Base-by-base conservation (phyloP, 2,329 filamentous ascomycete genomes). In the Epichloe sp. region DNA sequence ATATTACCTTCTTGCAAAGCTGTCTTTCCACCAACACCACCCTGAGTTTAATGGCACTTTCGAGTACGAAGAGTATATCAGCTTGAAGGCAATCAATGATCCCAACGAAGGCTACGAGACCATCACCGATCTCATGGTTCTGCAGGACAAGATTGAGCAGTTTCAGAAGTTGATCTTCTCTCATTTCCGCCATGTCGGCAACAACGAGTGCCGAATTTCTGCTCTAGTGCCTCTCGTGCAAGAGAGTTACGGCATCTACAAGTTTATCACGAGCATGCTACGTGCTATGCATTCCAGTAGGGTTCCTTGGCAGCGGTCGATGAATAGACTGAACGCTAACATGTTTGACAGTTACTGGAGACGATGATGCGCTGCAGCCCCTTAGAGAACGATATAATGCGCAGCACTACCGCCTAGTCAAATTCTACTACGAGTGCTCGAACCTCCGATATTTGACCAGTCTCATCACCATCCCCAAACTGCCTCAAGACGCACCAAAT, bases 161-260 rank as follows among this genome's bases (percentile, higher is more conserved):
- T 97, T 98, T 71, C 93, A 98, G 68, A 98, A 97, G 71, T 77
- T 98, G 57, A 93, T 97, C 62, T 98, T 97, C 70, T 93, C 93
- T 4, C 89, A 97, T 68, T 97, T 98, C 71, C 83, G 90, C 54
- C 82, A 83, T 57, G 86, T 90, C 26, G 83, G 86, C 46, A 95
- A 95, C 71, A 98, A 97, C 62, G 93, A 98, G 68, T 97, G 91
- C 68, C 80, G 91, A 55, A 98, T 98, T 62, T 94, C 91, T 14
- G 88, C 93, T 1, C 72, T 98, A 49, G 90, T 97, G 21, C 88
- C 90, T 2, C 73, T 98, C 43, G 93, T 98, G 3, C 88, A 95
- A 65, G 93, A 98, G 73, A 97, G 89, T 66, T 98, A 97, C 68
- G 93, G 93, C 46, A 97, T 98, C 59, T 98, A 98, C 76, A 97